Evolutionary conservation across 2,329 filamentous ascomycete genomes (phyloP).

Genomic region (Cytospora leucostoma): DNA sequence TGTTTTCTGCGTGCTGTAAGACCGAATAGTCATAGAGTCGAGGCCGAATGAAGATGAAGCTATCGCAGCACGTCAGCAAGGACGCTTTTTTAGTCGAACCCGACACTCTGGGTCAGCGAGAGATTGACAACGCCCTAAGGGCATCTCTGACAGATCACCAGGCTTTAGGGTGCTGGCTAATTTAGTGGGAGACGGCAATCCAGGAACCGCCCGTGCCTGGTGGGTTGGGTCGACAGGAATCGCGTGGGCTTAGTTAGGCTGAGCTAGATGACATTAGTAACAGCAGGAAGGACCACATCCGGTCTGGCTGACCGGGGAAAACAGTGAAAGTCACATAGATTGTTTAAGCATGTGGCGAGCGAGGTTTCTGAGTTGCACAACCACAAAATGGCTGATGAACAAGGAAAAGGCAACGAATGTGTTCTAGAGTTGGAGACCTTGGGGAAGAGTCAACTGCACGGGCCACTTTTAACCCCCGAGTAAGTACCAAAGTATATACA

Average conservation of each 20-base stretch:
- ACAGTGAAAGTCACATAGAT: background rate
- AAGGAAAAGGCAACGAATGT: background rate
- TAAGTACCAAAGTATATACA: too few species aligned
- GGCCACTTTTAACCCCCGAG: background rate
- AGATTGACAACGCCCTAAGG: conserved; percentile 41
- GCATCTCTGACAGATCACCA: conserved; percentile 28
- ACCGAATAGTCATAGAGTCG: conserved; percentile 2
- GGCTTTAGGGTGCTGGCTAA: conserved; percentile 26
- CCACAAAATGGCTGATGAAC: background rate
- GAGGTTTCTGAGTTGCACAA: background rate
- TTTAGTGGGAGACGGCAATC: conserved; percentile 28
- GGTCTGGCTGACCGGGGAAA: background rate
- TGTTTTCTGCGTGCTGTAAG: conserved; percentile 3
- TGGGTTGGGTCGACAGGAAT: conserved; percentile 19
- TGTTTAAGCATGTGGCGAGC: background rate
- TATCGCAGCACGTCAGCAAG: conserved; percentile 29
- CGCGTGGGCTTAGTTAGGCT: background rate
- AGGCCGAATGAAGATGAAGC: background rate
- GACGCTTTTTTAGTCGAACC: conserved; percentile 44
- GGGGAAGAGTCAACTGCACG: background rate
- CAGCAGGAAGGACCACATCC: background rate
- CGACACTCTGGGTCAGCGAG: conserved; percentile 41
- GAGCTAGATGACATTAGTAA: background rate
- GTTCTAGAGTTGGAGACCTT: background rate
- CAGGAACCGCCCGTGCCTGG: conserved; percentile 24